These are phyloP conservation scores for Aspergillus fructus DNA, from an alignment of 2,329 filamentous ascomycete genomes.

Conservation along the genomic window DNA sequence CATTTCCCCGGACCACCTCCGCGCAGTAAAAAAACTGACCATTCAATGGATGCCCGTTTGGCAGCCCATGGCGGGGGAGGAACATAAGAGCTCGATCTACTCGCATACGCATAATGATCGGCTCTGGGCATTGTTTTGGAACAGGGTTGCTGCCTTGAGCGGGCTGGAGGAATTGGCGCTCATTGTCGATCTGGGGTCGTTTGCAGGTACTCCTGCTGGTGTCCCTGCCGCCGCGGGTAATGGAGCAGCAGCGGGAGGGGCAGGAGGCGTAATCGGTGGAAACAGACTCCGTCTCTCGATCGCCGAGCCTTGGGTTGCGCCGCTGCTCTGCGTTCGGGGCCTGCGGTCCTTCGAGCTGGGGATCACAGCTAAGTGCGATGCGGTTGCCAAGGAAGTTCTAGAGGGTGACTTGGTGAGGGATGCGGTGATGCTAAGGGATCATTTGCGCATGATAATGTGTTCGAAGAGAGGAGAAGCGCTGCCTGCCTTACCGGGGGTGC, in stretches of 20 bases:
- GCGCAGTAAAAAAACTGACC: conserved; percentile 23
- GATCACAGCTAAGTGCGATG: conserved; percentile 34
- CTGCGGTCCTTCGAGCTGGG: conserved; percentile 32
- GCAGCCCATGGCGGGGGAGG: conserved; percentile 32
- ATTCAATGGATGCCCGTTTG: conserved; percentile 38
- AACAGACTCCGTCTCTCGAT: conserved; percentile 26
- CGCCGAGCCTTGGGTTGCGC: conserved; percentile 30
- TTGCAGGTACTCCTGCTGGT: conserved; percentile 19
- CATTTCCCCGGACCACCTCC: conserved; percentile 21
- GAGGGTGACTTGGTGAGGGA: conserved; percentile 28
- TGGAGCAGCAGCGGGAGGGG: background rate
- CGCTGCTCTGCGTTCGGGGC: conserved; percentile 30
- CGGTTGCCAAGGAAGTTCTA: conserved; percentile 25
- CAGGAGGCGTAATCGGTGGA: conserved; percentile 17
- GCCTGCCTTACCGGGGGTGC: conserved; percentile 7
- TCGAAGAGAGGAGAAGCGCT: background rate
- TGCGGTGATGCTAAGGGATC: conserved; percentile 26
- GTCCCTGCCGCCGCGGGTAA: background rate
- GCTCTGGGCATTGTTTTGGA: conserved; percentile 35
- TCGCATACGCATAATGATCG: conserved; percentile 38
- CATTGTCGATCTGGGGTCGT: conserved; percentile 33
- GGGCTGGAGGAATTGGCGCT: conserved; percentile 24
- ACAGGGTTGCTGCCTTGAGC: conserved; percentile 18
- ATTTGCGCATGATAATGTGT: conserved; percentile 27
- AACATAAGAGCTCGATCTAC: conserved; percentile 32